A percentile compares a stretch with the other conserved stretches of the same genome.
Conservation (phyloP, 2,329 filamentous ascomycete species). For the Aspergillus chevalieri region DNA sequence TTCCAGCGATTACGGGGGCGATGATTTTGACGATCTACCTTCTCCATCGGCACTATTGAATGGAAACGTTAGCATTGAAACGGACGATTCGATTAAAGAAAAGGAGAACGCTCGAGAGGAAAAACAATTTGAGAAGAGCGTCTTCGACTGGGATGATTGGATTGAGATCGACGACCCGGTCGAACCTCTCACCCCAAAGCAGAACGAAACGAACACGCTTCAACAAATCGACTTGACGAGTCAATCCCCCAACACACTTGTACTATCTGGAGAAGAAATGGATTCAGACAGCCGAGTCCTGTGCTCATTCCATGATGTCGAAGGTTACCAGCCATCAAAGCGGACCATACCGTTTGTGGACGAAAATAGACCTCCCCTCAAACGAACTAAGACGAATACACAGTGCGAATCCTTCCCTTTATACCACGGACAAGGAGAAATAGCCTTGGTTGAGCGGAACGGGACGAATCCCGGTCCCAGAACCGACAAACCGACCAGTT, state of each 20-base stretch:
- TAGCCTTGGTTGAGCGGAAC: conserved; percentile 3
- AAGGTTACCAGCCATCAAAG: not conserved
- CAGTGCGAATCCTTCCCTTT: not conserved
- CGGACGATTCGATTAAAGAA: not conserved
- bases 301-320: not conserved
- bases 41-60: conserved; percentile 28
- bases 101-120: conserved; percentile 1
- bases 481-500: not conserved
- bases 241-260: no score
- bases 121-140: not conserved
- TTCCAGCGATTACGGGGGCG: conserved; percentile 30
- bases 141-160: conserved; percentile 16
- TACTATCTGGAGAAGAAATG: not conserved
- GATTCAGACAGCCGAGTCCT: not conserved
- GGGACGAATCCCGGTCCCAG: not conserved
- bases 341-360: not conserved
- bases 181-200: conserved; percentile 3
- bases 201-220: not conserved
- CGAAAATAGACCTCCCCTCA: not conserved
- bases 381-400: not conserved
- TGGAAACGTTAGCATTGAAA: not conserved
- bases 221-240: no score
- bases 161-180: conserved; percentile 14
- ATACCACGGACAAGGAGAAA: not conserved
- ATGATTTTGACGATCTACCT: conserved; percentile 32